Evolutionary conservation across 306 rosid species (phyloP).

Genomic region (Corylus avellana): DNA sequence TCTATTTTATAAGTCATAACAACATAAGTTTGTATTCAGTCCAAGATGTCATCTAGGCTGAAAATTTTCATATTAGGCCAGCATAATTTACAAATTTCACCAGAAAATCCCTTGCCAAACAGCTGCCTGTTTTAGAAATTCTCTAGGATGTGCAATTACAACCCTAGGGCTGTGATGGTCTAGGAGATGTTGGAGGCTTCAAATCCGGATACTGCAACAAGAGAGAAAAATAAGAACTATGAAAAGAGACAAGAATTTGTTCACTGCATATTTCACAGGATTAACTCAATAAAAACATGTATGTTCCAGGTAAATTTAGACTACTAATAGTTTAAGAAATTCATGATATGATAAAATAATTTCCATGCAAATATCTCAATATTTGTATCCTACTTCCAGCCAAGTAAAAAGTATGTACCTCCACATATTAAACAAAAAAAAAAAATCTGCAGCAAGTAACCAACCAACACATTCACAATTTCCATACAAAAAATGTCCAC

Average conservation of each 20-base stretch:
- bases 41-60: not conserved
- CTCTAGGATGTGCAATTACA: slow-evolving; percentile 24
- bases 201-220: slow-evolving; percentile 91
- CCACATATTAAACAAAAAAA: too few species aligned
- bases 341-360: too few species aligned
- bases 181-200: slow-evolving; percentile 95
- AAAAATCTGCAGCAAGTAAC: too few species aligned
- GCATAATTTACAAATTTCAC: slow-evolving; percentile 28
- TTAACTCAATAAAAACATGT: not conserved
- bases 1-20: slow-evolving; percentile 25
- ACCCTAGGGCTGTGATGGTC: slow-evolving; percentile 83
- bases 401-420: too few species aligned
- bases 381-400: too few species aligned
- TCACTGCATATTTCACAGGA: not conserved
- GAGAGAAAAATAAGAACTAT: not conserved
- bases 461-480: too few species aligned
- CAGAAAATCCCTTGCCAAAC: slow-evolving; percentile 7
- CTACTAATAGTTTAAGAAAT: not conserved
- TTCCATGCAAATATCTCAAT: too few species aligned
- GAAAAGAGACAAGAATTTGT: slow-evolving; percentile 12
- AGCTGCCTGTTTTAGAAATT: slow-evolving; percentile 30
- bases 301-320: not conserved
- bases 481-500: too few species aligned
- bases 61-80: slow-evolving; percentile 26
- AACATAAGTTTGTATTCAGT: slow-evolving; percentile 22